These are phyloP conservation scores for Hibiscus syriacus DNA, from an alignment of 345 rosid species.

Conservation along the genomic window DNA sequence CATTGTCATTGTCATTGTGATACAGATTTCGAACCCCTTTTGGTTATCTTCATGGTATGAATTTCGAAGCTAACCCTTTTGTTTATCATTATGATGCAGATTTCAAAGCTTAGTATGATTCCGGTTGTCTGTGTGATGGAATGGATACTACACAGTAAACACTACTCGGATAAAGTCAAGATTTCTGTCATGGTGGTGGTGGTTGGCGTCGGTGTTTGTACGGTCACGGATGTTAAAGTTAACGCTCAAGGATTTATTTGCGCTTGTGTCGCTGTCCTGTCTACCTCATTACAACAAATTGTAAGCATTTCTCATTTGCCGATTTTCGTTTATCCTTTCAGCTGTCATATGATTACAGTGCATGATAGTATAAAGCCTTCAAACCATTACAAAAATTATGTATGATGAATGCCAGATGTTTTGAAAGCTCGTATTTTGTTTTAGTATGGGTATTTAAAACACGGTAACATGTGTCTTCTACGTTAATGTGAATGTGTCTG, in stretches of 20 bases:
- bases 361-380: not conserved
- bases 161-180: slow-evolving; percentile 11
- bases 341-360: not conserved
- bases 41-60: not conserved
- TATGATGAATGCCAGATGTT: not conserved
- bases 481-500: not conserved
- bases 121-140: slow-evolving; percentile 20
- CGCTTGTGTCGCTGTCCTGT: slow-evolving; percentile 13
- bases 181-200: slow-evolving; percentile 16
- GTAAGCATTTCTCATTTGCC: slow-evolving; percentile 5
- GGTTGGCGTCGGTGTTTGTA: slow-evolving; percentile 14
- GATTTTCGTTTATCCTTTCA: not conserved
- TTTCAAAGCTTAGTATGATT: slow-evolving; percentile 19
- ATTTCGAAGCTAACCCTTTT: slow-evolving; percentile 3
- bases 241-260: slow-evolving; percentile 14
- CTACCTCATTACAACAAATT: slow-evolving; percentile 17
- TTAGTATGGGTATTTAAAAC: not conserved
- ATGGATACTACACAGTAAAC: slow-evolving; percentile 14
- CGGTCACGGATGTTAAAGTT: slow-evolving; percentile 17
- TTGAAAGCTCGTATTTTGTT: not conserved
- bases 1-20: not conserved
- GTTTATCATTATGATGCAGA: not conserved
- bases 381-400: not conserved
- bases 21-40: not conserved
- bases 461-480: not conserved